Evolutionary conservation across 768 basidiomycete genomes (phyloP).

Genomic region (Lactarius deliciosus): DNA sequence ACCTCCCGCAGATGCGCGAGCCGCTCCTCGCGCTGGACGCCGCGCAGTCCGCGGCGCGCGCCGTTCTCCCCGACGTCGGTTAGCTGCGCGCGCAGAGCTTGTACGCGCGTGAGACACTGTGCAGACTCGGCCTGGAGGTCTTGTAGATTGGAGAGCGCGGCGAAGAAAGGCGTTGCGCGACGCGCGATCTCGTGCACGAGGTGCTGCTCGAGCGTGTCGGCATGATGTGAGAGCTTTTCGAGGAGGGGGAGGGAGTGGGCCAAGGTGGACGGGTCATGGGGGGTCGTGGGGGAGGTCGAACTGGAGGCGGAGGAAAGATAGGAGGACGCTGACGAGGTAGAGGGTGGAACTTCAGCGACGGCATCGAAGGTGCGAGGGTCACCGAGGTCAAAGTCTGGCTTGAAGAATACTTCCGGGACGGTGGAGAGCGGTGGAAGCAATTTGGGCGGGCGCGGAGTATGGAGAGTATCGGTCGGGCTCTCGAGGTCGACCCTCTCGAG

Average conservation of each 20-base stretch:
- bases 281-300: conserved; percentile 34
- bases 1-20: conserved; percentile 61
- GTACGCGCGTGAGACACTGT: conserved; percentile 74
- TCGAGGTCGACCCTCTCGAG: conserved; percentile 29
- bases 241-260: conserved; percentile 72
- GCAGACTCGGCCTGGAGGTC: conserved; percentile 88
- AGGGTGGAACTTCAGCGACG: conserved; percentile 54
- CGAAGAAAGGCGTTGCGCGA: conserved; percentile 92
- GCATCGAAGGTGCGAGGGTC: conserved; percentile 74
- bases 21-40: conserved; percentile 64
- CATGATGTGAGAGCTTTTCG: conserved; percentile 87
- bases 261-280: conserved; percentile 55
- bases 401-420: conserved; percentile 83
- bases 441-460: conserved; percentile 37
- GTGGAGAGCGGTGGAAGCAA: conserved; percentile 66
- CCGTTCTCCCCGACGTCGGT: conserved; percentile 72
- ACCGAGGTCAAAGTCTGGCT: conserved; percentile 72
- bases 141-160: conserved; percentile 91
- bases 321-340: conserved; percentile 8
- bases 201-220: conserved; percentile 93
- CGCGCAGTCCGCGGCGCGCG: conserved; percentile 75
- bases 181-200: conserved; percentile 89
- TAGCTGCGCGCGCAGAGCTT: conserved; percentile 67
- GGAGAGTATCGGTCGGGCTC: conserved; percentile 30
- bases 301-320: conserved; percentile 22